Percentiles rank a stretch among this genome's conserved stretches.
phyloP scores from a whole-genome alignment of 805 yeast genomes.

The Yarrowia sp. region DNA sequence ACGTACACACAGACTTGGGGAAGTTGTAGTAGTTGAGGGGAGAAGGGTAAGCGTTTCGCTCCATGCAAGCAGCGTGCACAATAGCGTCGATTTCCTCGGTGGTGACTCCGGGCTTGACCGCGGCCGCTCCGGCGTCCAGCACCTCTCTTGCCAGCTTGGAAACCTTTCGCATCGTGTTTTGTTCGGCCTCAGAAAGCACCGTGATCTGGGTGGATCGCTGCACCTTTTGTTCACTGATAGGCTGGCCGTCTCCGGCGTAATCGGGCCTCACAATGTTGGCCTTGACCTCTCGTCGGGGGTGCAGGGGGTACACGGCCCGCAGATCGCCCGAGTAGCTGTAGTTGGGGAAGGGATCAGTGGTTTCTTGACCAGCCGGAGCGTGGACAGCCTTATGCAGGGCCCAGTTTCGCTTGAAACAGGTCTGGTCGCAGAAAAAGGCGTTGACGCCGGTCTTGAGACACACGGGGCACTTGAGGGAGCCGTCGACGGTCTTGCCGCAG shows the following conservation, averaged over 20 bases:
- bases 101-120: slow-evolving; percentile 84
- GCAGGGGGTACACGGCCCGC: slow-evolving; percentile 81
- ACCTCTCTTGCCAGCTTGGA: slow-evolving; percentile 82
- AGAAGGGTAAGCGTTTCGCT: slow-evolving; percentile 91
- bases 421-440: slow-evolving; percentile 78
- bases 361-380: slow-evolving; percentile 56
- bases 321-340: slow-evolving; percentile 75
- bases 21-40: slow-evolving; percentile 93
- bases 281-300: slow-evolving; percentile 75
- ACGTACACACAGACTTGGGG: slow-evolving; percentile 91
- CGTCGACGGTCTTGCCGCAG: slow-evolving; percentile 79
- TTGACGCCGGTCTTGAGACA: slow-evolving; percentile 76
- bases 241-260: slow-evolving; percentile 81
- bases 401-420: slow-evolving; percentile 73
- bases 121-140: slow-evolving; percentile 86
- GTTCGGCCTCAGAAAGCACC: slow-evolving; percentile 68
- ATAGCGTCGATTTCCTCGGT: slow-evolving; percentile 90
- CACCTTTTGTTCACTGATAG: slow-evolving; percentile 75
- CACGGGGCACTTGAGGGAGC: slow-evolving; percentile 87
- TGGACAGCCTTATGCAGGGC: slow-evolving; percentile 74
- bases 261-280: slow-evolving; percentile 78
- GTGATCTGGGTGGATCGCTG: slow-evolving; percentile 73
- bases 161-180: slow-evolving; percentile 77
- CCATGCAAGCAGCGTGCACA: slow-evolving; percentile 86
- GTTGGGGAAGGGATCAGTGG: slow-evolving; percentile 88